These are phyloP conservation scores for Colletotrichum musae DNA, from an alignment of 2,329 filamentous ascomycete genomes.

Conservation along the genomic window DNA sequence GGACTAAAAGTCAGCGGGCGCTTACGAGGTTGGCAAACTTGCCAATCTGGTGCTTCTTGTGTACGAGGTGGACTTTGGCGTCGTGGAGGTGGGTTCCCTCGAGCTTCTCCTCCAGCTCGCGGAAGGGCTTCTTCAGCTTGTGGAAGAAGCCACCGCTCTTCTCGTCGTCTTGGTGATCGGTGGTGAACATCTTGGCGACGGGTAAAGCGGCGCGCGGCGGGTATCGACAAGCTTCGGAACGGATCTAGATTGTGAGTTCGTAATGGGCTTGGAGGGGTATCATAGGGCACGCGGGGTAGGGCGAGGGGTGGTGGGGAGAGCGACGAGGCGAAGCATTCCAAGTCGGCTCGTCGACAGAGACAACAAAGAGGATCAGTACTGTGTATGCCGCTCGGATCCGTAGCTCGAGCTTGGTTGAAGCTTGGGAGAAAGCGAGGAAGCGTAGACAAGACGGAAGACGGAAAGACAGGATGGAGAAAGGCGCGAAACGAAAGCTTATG, in stretches of 20 bases:
- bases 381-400: too few species aligned
- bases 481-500: constrained; percentile 31
- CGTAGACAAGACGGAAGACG: constrained; percentile 30
- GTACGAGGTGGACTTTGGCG: constrained; percentile 68
- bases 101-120: constrained; percentile 67
- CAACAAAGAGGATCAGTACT: neutral
- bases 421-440: constrained; percentile 9
- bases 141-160: constrained; percentile 55
- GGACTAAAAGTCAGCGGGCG: neutral
- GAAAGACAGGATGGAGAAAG: constrained; percentile 17
- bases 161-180: constrained; percentile 43
- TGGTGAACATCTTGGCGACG: constrained; percentile 33
- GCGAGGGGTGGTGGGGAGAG: constrained; percentile 18
- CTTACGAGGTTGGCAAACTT: constrained; percentile 74
- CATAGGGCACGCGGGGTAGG: constrained; percentile 23
- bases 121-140: constrained; percentile 65
- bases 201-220: neutral
- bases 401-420: constrained; percentile 7
- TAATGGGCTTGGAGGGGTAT: constrained; percentile 28
- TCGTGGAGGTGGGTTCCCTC: constrained; percentile 68
- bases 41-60: constrained; percentile 77
- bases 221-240: constrained; percentile 12
- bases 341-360: constrained; percentile 18
- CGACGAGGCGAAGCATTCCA: constrained; percentile 22
- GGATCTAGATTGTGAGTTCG: constrained; percentile 22